Conservation (phyloP, 2,329 filamentous ascomycete genomes). For the Calonectria honghensis region DNA sequence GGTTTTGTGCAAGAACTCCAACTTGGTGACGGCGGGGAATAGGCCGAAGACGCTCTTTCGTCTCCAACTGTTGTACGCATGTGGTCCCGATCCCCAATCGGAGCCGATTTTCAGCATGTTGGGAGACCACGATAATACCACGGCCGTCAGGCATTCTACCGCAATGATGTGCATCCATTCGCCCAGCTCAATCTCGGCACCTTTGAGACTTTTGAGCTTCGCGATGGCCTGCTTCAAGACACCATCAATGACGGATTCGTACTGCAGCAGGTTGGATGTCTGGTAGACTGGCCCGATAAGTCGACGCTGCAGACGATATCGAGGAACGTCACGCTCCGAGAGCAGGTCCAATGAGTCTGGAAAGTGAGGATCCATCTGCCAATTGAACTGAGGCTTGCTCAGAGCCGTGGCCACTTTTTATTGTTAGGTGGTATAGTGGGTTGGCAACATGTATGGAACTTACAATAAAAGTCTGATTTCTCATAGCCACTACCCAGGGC, state of each 20-base stretch:
- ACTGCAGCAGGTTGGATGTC: slow-evolving; percentile 63
- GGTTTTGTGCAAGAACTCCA: slow-evolving; percentile 61
- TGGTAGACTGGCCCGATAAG: slow-evolving; percentile 70
- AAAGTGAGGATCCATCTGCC: slow-evolving; percentile 59
- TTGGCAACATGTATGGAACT: slow-evolving; percentile 40
- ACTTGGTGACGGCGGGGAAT: slow-evolving; percentile 65
- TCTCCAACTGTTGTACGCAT: slow-evolving; percentile 71
- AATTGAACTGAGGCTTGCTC: slow-evolving; percentile 65
- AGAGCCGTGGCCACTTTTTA: slow-evolving; percentile 66
- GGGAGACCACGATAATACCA: slow-evolving; percentile 72
- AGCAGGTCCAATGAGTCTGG: slow-evolving; percentile 70
- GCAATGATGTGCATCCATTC: slow-evolving; percentile 75
- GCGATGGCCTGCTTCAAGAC: slow-evolving; percentile 62
- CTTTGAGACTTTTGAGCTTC: slow-evolving; percentile 61
- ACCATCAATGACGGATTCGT: slow-evolving; percentile 63
- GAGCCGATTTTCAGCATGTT: slow-evolving; percentile 65
- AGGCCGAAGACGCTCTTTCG: slow-evolving; percentile 72
- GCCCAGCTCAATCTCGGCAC: slow-evolving; percentile 67
- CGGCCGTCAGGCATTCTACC: slow-evolving; percentile 70
- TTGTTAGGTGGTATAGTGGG: neutral
- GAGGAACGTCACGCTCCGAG: slow-evolving; percentile 67
- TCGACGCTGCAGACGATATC: slow-evolving; percentile 70
- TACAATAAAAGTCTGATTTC: slow-evolving; percentile 73
- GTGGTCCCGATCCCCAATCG: slow-evolving; percentile 68
- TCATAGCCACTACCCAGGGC: slow-evolving; percentile 68